Percentiles rank a stretch among this genome's conserved stretches.
Conservation (phyloP, 2,329 filamentous ascomycete genomes). For the Magnaporthiopsis poae region DNA sequence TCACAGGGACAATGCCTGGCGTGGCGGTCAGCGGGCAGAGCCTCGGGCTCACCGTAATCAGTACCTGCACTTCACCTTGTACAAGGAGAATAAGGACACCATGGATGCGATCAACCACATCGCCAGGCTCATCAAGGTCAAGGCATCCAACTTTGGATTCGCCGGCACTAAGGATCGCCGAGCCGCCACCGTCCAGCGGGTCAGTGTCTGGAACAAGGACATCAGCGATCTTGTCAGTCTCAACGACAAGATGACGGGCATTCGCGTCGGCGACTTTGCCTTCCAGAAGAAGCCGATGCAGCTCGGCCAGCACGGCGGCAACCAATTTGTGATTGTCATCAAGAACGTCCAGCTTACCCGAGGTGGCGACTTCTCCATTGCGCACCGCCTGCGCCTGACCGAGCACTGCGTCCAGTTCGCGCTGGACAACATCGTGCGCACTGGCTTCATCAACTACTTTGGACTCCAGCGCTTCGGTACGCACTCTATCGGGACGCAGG, state of each 20-base stretch:
- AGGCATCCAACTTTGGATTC: constrained; percentile 60
- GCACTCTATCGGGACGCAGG: constrained; percentile 74
- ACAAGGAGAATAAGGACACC: constrained; percentile 95
- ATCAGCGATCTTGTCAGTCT: constrained; percentile 54
- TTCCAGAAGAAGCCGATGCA: constrained; percentile 63
- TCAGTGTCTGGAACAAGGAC: constrained; percentile 50
- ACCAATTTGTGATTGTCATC: constrained; percentile 86
- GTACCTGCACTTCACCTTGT: constrained; percentile 81
- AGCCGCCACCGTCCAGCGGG: constrained; percentile 74
- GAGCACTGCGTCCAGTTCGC: constrained; percentile 45
- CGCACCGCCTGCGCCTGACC: constrained; percentile 33
- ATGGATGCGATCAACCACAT: constrained; percentile 81
- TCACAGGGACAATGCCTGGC: constrained; percentile 17
- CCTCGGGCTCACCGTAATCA: constrained; percentile 43
- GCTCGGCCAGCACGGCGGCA: constrained; percentile 75
- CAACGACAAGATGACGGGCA: constrained; percentile 53
- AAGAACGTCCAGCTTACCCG: constrained; percentile 64
- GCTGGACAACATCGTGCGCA: constrained; percentile 55
- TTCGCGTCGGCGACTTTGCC: constrained; percentile 68
- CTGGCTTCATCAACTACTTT: constrained; percentile 95
- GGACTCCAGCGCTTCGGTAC: constrained; percentile 95
- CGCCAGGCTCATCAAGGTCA: constrained; percentile 62
- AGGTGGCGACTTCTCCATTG: constrained; percentile 35
- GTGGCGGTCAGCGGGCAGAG: constrained; percentile 17
- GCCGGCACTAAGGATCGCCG: constrained; percentile 87